Percentiles rank a stretch among this genome's conserved stretches.
Evolutionary conservation across 805 yeast species (phyloP).

Genomic region (Ogataea methylovora): DNA sequence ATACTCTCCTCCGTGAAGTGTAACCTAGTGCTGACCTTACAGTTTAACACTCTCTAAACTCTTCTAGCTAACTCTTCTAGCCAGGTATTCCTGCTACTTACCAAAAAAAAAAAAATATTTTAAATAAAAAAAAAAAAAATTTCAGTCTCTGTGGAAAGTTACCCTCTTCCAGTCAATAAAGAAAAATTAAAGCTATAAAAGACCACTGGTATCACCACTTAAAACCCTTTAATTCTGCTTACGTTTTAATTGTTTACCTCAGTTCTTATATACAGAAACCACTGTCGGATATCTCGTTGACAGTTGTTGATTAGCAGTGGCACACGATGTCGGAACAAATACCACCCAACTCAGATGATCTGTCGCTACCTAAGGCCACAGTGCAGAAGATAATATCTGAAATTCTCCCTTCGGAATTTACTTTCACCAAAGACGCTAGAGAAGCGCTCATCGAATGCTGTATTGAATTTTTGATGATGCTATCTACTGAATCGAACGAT

Average conservation of each 20-base stretch:
- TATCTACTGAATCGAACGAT: slow-evolving; percentile 89
- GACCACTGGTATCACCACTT: too few relatives aligned
- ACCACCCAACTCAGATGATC: slow-evolving; percentile 20
- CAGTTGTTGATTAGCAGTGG: too few relatives aligned
- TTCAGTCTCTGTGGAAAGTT: neutral
- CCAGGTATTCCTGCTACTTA: neutral
- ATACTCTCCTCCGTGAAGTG: too few relatives aligned
- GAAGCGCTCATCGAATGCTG: slow-evolving; percentile 95
- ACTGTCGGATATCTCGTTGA: too few relatives aligned
- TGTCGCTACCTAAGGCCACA: slow-evolving; percentile 56
- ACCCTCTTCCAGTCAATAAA: too few relatives aligned
- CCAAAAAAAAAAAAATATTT: neutral
- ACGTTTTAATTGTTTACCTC: too few relatives aligned
- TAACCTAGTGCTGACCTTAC: neutral
- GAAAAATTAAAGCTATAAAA: too few relatives aligned
- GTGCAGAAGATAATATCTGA: slow-evolving; percentile 93
- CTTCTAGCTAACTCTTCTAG: neutral
- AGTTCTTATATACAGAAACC: too few relatives aligned
- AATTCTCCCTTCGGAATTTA: slow-evolving; percentile 78
- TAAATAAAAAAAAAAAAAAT: neutral
- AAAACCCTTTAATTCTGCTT: too few relatives aligned
- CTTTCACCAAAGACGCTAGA: slow-evolving; percentile 87
- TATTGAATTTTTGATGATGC: slow-evolving; percentile 90
- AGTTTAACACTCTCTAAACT: too few relatives aligned
- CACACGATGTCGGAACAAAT: slow-evolving; percentile 14